Evolutionary conservation across 805 yeast genomes (phyloP).

Genomic region (Ogataea methylovora): DNA sequence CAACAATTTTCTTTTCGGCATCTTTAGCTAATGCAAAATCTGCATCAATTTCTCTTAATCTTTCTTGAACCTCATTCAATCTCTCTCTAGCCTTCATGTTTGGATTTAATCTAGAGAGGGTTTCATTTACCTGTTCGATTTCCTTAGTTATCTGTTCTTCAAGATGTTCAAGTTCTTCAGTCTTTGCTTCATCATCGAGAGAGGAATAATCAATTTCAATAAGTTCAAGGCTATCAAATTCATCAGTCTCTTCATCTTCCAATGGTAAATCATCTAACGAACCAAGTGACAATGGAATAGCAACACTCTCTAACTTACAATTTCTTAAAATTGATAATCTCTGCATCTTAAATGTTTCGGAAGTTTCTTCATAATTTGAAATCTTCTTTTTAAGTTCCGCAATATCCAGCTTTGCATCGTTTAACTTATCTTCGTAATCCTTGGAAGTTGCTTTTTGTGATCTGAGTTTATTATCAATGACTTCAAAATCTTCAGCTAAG

Average conservation of each 20-base stretch:
- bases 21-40: constrained; percentile 59
- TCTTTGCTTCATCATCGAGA: constrained; percentile 36
- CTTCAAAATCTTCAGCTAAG: constrained; percentile 25
- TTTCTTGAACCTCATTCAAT: constrained; percentile 56
- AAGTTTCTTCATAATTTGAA: constrained; percentile 40
- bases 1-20: constrained; percentile 46
- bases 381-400: constrained; percentile 24
- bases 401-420: constrained; percentile 25
- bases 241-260: constrained; percentile 37
- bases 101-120: constrained; percentile 55
- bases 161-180: constrained; percentile 16
- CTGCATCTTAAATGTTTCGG: constrained; percentile 47
- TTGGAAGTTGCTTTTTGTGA: constrained; percentile 9
- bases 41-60: constrained; percentile 51
- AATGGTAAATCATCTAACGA: constrained; percentile 55
- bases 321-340: constrained; percentile 53
- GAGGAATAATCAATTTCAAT: constrained; percentile 49
- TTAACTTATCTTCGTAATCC: constrained; percentile 21
- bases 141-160: constrained; percentile 22
- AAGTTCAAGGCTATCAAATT: constrained; percentile 25
- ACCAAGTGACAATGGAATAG: constrained; percentile 56
- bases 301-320: constrained; percentile 67
- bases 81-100: constrained; percentile 76
- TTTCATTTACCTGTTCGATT: constrained; percentile 26
- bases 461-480: constrained; percentile 9